These are phyloP conservation scores for Sanghuangporus weigelae DNA, from an alignment of 1,284 basidiomycete genomes.

Conservation along the genomic window DNA sequence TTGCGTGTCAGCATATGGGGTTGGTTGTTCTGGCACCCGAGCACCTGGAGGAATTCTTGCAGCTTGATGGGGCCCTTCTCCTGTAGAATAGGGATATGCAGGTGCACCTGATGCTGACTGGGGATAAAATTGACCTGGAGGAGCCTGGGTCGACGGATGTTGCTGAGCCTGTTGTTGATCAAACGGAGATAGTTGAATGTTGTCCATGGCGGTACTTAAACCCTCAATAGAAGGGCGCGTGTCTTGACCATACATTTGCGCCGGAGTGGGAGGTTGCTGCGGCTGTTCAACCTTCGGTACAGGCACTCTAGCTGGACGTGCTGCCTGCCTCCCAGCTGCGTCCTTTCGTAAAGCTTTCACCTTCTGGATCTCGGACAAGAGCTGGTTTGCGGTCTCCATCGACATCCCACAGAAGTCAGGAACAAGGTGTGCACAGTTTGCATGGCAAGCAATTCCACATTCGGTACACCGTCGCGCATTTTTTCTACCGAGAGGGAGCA, in stretches of 20 bases:
- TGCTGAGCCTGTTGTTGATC: constrained; percentile 6
- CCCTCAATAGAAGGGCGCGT: constrained; percentile 11
- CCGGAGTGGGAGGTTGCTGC: constrained; percentile 27
- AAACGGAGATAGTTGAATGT: constrained; percentile 5
- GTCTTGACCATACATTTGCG: constrained; percentile 22
- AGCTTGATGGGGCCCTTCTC: constrained; percentile 1
- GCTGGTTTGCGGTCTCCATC: constrained; percentile 97
- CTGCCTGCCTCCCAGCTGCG: constrained; percentile 40
- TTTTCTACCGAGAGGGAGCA: constrained; percentile 95
- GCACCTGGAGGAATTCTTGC: constrained; percentile 13
- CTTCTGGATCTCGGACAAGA: constrained; percentile 81
- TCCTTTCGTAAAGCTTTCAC: constrained; percentile 67
- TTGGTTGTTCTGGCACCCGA: constrained; percentile 18
- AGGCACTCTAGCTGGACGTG: constrained; percentile 22
- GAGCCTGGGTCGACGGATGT: background rate
- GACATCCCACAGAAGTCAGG: constrained; percentile 99
- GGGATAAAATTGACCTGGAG: constrained; percentile 2
- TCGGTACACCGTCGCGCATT: constrained; percentile 95
- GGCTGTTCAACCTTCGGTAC: constrained; percentile 25
- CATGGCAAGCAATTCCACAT: constrained; percentile 95
- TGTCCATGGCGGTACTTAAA: constrained; percentile 10
- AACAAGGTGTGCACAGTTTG: constrained; percentile 96
- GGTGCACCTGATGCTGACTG: constrained; percentile 19
- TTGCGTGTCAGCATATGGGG: constrained; percentile 11
- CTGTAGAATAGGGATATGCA: constrained; percentile 13